A percentile compares a stretch with the other conserved stretches of the same genome.
These are phyloP conservation scores for Erysiphe pulchra DNA, from an alignment of 2,329 filamentous ascomycete species.

Conservation along the genomic window DNA sequence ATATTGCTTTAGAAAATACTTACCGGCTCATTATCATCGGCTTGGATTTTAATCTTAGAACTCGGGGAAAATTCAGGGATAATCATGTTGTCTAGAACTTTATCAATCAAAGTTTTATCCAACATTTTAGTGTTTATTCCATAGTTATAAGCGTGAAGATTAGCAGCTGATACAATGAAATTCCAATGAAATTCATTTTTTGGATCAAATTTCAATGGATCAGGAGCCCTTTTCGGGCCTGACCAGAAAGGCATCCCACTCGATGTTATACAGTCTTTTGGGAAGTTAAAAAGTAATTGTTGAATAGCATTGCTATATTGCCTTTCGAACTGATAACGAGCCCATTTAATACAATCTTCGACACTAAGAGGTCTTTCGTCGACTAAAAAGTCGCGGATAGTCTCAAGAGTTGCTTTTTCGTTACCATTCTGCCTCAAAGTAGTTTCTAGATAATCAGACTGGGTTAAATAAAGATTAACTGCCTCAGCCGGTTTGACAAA, in stretches of 20 bases:
- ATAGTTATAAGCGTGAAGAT: slow-evolving; percentile 94
- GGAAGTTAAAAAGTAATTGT: slow-evolving; percentile 90
- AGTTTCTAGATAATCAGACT: slow-evolving; percentile 69
- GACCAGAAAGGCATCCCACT: slow-evolving; percentile 91
- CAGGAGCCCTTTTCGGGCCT: slow-evolving; percentile 86
- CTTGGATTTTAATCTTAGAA: slow-evolving; percentile 84
- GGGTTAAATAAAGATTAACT: slow-evolving; percentile 78
- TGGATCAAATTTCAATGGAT: slow-evolving; percentile 68
- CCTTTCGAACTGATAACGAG: slow-evolving; percentile 76
- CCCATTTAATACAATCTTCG: slow-evolving; percentile 94
- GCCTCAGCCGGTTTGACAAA: slow-evolving; percentile 88
- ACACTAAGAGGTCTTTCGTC: slow-evolving; percentile 78
- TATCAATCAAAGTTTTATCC: slow-evolving; percentile 45
- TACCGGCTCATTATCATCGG: slow-evolving; percentile 74
- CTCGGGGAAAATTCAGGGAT: slow-evolving; percentile 86
- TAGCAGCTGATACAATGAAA: slow-evolving; percentile 71
- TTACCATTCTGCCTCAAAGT: slow-evolving; percentile 83
- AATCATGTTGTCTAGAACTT: slow-evolving; percentile 75
- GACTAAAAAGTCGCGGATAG: slow-evolving; percentile 68
- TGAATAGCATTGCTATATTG: slow-evolving; percentile 94
- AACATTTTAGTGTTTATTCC: slow-evolving; percentile 66
- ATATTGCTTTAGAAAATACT: slow-evolving; percentile 10
- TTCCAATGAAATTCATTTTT: slow-evolving; percentile 66
- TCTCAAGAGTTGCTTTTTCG: slow-evolving; percentile 82
- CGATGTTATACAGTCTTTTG: slow-evolving; percentile 74